A percentile compares a stretch with the other conserved stretches of the same genome.
These are phyloP conservation scores for Pseudogymnoascus sp. DNA, from an alignment of 2,329 filamentous ascomycete genomes.

Conservation along the genomic window DNA sequence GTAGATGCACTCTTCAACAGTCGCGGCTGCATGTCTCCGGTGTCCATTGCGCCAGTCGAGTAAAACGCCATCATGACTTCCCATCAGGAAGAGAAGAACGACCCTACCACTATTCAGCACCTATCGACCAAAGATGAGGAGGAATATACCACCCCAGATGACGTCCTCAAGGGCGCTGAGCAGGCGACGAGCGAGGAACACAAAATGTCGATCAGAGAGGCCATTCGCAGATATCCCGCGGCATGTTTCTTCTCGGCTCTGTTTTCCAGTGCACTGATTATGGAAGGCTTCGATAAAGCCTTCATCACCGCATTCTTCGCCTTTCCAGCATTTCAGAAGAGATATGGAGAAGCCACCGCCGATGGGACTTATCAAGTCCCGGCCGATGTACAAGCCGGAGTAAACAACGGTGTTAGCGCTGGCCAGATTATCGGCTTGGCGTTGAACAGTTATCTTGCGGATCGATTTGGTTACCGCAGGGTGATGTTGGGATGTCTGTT, in stretches of 20 bases:
- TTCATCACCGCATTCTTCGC: slow-evolving; percentile 30
- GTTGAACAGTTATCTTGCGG: slow-evolving; percentile 19
- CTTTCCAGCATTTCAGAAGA: slow-evolving; percentile 18
- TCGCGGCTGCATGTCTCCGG: background rate
- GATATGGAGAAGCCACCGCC: slow-evolving; percentile 15
- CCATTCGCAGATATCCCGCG: slow-evolving; percentile 22
- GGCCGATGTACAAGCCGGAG: slow-evolving; percentile 30
- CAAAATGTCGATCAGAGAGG: slow-evolving; percentile 18
- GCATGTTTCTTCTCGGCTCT: slow-evolving; percentile 28
- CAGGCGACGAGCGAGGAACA: slow-evolving; percentile 20
- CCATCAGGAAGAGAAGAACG: background rate
- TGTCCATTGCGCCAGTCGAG: background rate
- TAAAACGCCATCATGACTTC: background rate
- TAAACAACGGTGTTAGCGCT: slow-evolving; percentile 21
- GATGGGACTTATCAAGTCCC: slow-evolving; percentile 23
- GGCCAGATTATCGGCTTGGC: slow-evolving; percentile 20
- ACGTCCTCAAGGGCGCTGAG: slow-evolving; percentile 19
- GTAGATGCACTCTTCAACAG: background rate
- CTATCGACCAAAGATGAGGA: slow-evolving; percentile 3
- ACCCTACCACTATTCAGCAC: background rate
- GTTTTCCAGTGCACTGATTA: slow-evolving; percentile 30
- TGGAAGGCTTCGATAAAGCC: slow-evolving; percentile 33
- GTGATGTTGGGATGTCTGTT: slow-evolving; percentile 21
- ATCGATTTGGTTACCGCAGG: slow-evolving; percentile 18
- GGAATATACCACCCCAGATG: slow-evolving; percentile 2